phyloP scores from a whole-genome alignment of 768 basidiomycete species.

The Cystobasidium ongulense region DNA sequence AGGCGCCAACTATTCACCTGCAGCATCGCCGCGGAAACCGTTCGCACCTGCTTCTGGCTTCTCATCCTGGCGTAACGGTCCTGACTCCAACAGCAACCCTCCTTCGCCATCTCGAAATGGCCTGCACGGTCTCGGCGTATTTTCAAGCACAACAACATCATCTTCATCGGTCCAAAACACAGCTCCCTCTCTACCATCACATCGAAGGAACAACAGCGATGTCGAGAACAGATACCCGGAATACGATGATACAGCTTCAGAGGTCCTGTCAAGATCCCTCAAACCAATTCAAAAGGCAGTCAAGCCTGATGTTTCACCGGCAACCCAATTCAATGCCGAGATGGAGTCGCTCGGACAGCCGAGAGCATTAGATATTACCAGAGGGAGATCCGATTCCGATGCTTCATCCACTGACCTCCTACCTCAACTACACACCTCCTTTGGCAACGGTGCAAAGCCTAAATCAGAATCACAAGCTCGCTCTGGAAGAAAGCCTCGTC shows the following conservation, averaged over 20 bases:
- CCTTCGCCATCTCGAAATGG: neutral
- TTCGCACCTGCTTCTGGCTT: slow-evolving; percentile 19
- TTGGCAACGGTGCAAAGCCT: neutral
- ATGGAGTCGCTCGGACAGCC: slow-evolving; percentile 18
- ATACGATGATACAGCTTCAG: neutral
- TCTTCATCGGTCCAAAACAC: neutral
- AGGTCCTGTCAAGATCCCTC: neutral
- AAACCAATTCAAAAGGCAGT: neutral
- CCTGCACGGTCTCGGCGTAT: slow-evolving; percentile 19
- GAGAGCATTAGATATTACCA: slow-evolving; percentile 12
- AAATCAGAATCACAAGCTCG: neutral
- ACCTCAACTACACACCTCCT: neutral
- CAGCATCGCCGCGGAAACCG: slow-evolving; percentile 14
- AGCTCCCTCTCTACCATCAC: neutral
- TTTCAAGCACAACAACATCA: neutral
- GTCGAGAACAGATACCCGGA: slow-evolving; percentile 14
- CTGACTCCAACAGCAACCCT: neutral
- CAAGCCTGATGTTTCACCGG: slow-evolving; percentile 16
- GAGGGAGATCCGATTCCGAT: slow-evolving; percentile 7
- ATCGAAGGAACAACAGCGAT: slow-evolving; percentile 15
- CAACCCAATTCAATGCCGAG: slow-evolving; percentile 28
- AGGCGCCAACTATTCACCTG: neutral
- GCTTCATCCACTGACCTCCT: neutral
- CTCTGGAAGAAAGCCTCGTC: neutral
- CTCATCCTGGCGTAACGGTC: neutral